phyloP scores from a whole-genome alignment of 2,329 filamentous ascomycete genomes.

The Hypoxylon sp. region DNA sequence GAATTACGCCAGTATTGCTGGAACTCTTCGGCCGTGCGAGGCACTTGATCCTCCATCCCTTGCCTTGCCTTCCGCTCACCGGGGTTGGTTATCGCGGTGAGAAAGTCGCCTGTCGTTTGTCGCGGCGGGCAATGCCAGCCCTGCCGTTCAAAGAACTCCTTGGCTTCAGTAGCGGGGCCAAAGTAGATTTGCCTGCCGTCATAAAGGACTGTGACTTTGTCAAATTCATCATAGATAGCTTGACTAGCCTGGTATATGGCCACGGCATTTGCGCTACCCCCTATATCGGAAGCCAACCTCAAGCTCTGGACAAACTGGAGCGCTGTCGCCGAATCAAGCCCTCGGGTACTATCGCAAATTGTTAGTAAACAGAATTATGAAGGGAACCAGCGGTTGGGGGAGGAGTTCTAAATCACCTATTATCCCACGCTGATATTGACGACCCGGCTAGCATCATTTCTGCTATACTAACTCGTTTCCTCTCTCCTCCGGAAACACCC shows the following conservation, averaged over 20 bases:
- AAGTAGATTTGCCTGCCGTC: constrained; percentile 85
- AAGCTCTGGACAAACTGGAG: constrained; percentile 80
- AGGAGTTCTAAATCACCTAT: constrained; percentile 64
- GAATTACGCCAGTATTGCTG: constrained; percentile 65
- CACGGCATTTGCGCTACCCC: constrained; percentile 72
- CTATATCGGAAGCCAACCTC: constrained; percentile 74
- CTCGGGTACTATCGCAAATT: constrained; percentile 66
- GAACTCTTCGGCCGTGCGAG: constrained; percentile 79
- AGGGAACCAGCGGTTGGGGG: not conserved
- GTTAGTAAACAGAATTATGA: not conserved
- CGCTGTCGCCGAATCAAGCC: constrained; percentile 80
- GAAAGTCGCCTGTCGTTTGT: constrained; percentile 78
- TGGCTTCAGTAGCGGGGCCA: constrained; percentile 72
- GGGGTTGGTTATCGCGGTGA: constrained; percentile 78
- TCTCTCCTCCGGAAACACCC: constrained; percentile 78
- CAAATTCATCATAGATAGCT: constrained; percentile 79
- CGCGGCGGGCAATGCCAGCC: constrained; percentile 77
- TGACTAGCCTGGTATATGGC: constrained; percentile 82
- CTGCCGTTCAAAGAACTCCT: constrained; percentile 75
- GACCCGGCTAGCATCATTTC: constrained; percentile 79
- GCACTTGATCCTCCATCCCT: constrained; percentile 70
- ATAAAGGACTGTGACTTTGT: constrained; percentile 82
- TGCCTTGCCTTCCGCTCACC: constrained; percentile 69
- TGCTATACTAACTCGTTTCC: constrained; percentile 85
- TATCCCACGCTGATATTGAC: constrained; percentile 59